Percentiles rank a stretch among this genome's conserved stretches.
These are phyloP conservation scores for Aspergillus fischeri DNA, from an alignment of 2,329 filamentous ascomycete genomes.

Conservation along the genomic window DNA sequence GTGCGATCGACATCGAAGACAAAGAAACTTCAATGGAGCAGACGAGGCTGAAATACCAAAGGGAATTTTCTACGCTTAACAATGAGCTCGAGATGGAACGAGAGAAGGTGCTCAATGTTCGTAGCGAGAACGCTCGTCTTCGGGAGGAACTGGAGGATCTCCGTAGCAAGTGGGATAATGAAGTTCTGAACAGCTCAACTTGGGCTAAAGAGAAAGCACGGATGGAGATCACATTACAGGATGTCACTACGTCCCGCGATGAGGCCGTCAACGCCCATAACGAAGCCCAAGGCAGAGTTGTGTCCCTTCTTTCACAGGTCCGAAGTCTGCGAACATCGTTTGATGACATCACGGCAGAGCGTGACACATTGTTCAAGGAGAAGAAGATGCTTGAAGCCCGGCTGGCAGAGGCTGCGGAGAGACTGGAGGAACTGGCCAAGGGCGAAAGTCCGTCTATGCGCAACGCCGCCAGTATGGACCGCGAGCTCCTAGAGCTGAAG, in stretches of 20 bases:
- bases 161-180: conserved; percentile 95
- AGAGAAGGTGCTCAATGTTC: conserved; percentile 79
- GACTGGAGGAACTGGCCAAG: conserved; percentile 80
- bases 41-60: conserved; percentile 94
- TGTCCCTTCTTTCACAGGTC: conserved; percentile 84
- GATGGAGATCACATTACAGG: conserved; percentile 81
- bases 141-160: conserved; percentile 96
- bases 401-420: conserved; percentile 79
- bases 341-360: conserved; percentile 80
- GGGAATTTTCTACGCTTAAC: conserved; percentile 81
- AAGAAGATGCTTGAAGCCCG: conserved; percentile 85
- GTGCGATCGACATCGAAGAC: conserved; percentile 94
- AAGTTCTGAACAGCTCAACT: conserved; percentile 93
- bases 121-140: conserved; percentile 78
- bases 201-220: conserved; percentile 98
- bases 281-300: conserved; percentile 89
- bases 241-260: conserved; percentile 85
- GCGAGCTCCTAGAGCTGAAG: conserved; percentile 84
- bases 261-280: conserved; percentile 92
- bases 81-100: conserved; percentile 92
- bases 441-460: conserved; percentile 84
- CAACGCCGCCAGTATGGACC: conserved; percentile 83
- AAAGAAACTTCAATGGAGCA: conserved; percentile 96
- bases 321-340: conserved; percentile 76
- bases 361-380: conserved; percentile 78